Percentiles rank a stretch among this genome's conserved stretches.
These are phyloP conservation scores for Filobasidium floriforme DNA, from an alignment of 768 basidiomycete genomes.

Conservation along the genomic window DNA sequence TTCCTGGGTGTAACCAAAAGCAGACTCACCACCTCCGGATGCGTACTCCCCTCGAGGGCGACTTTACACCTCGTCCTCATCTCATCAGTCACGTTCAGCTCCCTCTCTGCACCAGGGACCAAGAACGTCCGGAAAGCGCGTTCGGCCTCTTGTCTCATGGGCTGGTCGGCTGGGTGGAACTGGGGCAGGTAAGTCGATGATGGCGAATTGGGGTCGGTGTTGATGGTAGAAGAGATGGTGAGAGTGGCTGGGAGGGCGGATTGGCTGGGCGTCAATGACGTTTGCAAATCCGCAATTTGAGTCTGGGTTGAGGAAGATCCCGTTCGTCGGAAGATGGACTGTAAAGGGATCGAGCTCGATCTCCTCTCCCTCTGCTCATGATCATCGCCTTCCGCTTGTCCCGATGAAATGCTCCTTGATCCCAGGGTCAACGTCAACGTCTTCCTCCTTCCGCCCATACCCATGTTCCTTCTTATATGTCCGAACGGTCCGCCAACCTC, in stretches of 20 bases:
- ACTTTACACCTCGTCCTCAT: conserved; percentile 28
- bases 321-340: too few species aligned
- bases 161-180: conserved; percentile 29
- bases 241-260: not conserved
- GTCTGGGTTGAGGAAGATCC: not conserved
- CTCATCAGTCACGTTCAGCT: conserved; percentile 36
- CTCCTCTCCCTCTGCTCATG: not conserved
- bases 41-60: conserved; percentile 31
- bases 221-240: not conserved
- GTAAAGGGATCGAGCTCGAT: not conserved
- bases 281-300: not conserved
- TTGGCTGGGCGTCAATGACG: not conserved
- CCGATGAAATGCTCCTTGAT: not conserved
- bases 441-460: not conserved
- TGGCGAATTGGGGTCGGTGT: not conserved
- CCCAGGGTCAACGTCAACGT: not conserved
- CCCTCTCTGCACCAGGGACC: conserved; percentile 30
- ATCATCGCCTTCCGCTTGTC: not conserved
- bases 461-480: conserved; percentile 21
- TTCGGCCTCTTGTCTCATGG: conserved; percentile 35
- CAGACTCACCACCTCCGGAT: conserved; percentile 36
- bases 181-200: conserved; percentile 7
- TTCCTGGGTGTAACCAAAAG: not conserved
- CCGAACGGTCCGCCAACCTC: conserved; percentile 32
- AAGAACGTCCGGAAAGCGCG: conserved; percentile 38